A percentile compares a stretch with the other conserved stretches of the same genome.
These are phyloP conservation scores for Alternaria sp. DNA, from an alignment of 2,329 filamentous ascomycete species.

Conservation along the genomic window DNA sequence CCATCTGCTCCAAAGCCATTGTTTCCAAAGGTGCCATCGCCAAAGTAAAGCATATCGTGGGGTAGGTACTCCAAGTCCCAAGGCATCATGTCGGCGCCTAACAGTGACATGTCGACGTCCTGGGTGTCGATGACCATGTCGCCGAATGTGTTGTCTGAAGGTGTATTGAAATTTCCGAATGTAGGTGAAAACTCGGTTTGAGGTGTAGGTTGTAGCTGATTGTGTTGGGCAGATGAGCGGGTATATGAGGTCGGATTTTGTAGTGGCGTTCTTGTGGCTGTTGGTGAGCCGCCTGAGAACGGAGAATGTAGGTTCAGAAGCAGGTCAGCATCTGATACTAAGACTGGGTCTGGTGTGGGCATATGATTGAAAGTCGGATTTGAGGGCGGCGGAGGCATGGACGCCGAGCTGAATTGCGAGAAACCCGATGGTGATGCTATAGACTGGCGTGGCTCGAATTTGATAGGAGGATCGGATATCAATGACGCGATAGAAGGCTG, in stretches of 20 bases:
- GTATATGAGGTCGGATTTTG: constrained; percentile 26
- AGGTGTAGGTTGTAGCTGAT: constrained; percentile 5
- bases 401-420: constrained; percentile 33
- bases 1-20: constrained; percentile 2
- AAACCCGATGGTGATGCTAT: constrained; percentile 32
- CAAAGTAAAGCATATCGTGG: constrained; percentile 63
- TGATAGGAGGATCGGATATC: constrained; percentile 35
- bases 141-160: constrained; percentile 44
- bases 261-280: constrained; percentile 15
- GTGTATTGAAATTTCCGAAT: constrained; percentile 31
- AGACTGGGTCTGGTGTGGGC: constrained; percentile 37
- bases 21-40: constrained; percentile 23
- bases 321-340: constrained; percentile 56
- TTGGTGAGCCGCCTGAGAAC: constrained; percentile 41
- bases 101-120: constrained; percentile 74
- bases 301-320: constrained; percentile 59
- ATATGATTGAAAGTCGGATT: constrained; percentile 29
- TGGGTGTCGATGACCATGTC: constrained; percentile 77
- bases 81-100: constrained; percentile 73
- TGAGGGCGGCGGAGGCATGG: constrained; percentile 45
- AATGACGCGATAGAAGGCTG: constrained; percentile 42
- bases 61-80: constrained; percentile 76
- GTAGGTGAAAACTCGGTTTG: constrained; percentile 34
- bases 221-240: constrained; percentile 19
- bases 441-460: constrained; percentile 31